A percentile compares a stretch with the other conserved stretches of the same genome.
These are phyloP conservation scores for Scenedesmus sp. DNA, from an alignment of 163 green algal genomes.

Conservation along the genomic window DNA sequence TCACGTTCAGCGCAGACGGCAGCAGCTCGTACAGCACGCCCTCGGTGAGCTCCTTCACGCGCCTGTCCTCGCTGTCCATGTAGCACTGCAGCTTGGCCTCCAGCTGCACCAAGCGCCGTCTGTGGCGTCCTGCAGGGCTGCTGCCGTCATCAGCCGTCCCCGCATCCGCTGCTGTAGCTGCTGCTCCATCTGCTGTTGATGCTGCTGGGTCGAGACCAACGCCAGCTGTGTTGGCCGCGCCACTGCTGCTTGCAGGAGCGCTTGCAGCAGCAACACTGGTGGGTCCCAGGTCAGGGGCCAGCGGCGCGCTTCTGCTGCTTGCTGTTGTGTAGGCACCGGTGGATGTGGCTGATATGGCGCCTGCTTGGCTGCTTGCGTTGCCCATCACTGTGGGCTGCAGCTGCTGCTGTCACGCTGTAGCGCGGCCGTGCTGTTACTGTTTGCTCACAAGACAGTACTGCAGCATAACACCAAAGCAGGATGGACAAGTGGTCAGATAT, in stretches of 20 bases:
- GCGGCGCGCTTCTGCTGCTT: neutral
- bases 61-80: constrained; percentile 74
- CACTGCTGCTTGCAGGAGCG: constrained; percentile 7
- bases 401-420: neutral
- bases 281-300: neutral
- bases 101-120: constrained; percentile 13
- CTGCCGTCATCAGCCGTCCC: no score
- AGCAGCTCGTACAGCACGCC: constrained; percentile 81
- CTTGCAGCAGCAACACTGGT: constrained; percentile 6
- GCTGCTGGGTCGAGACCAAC: neutral
- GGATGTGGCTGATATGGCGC: neutral
- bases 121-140: neutral
- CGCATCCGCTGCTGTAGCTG: neutral
- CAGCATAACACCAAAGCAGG: neutral
- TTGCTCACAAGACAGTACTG: neutral
- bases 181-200: neutral
- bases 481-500: neutral
- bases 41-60: constrained; percentile 82
- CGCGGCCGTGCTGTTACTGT: neutral
- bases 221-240: neutral
- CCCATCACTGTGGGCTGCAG: neutral
- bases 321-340: neutral
- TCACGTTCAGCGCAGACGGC: constrained; percentile 72
- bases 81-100: constrained; percentile 53
- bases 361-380: constrained; percentile 19